These are phyloP conservation scores for Pichia sp. DNA, from an alignment of 1,139 yeast species.

Conservation along the genomic window DNA sequence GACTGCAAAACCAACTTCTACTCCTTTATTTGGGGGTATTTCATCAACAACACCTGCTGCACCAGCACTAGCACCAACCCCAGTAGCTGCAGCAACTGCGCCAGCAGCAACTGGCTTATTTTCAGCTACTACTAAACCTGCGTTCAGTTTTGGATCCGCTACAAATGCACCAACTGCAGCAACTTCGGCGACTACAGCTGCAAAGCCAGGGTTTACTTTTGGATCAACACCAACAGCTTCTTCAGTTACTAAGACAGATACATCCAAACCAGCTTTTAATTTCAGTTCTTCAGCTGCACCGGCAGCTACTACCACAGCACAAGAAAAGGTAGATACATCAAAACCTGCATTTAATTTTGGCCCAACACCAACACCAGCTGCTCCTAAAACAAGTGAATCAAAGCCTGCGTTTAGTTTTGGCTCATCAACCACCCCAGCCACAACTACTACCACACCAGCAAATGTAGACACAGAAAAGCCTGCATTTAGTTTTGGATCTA, in stretches of 20 bases:
- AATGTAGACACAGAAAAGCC: too few relatives aligned
- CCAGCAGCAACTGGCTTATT: not conserved
- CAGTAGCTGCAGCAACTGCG: not conserved
- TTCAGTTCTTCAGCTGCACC: not conserved
- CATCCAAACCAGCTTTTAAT: conserved; percentile 2
- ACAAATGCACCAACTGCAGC: not conserved
- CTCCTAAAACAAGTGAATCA: not conserved
- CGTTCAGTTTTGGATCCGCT: conserved; percentile 16
- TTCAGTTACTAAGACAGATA: not conserved
- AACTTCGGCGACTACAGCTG: conserved; percentile 2
- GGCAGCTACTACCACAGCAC: too few relatives aligned
- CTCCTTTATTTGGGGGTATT: not conserved
- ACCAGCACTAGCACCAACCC: not conserved
- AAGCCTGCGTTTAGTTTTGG: too few relatives aligned
- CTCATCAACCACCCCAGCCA: too few relatives aligned
- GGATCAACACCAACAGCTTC: conserved; percentile 21
- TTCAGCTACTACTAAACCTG: conserved; percentile 6
- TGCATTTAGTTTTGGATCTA: too few relatives aligned
- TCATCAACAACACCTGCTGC: not conserved
- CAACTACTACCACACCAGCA: too few relatives aligned
- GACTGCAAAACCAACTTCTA: conserved; percentile 21
- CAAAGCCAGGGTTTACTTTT: conserved; percentile 5
- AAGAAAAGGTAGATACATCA: not conserved
- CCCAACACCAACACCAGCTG: too few relatives aligned
- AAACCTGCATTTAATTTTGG: conserved; percentile 17